Conservation (phyloP, 306 rosid species). For the Begonia fuchsioides region DNA sequence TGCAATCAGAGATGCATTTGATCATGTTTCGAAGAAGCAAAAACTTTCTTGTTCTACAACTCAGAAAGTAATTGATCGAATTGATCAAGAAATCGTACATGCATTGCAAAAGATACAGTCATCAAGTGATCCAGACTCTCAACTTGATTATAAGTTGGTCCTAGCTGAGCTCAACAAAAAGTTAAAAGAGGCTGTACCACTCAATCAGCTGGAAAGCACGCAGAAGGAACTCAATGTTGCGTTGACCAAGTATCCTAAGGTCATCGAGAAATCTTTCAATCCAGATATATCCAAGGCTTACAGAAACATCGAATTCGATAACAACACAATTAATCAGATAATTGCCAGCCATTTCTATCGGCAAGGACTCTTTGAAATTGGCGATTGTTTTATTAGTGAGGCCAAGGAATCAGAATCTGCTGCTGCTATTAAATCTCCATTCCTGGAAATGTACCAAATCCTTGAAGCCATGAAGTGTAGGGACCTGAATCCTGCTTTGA, state of each 20-base stretch:
- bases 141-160: constrained; percentile 24
- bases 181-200: constrained; percentile 42
- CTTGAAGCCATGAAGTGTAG: constrained; percentile 56
- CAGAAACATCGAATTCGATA: constrained; percentile 53
- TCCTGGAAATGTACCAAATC: constrained; percentile 65
- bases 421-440: constrained; percentile 41
- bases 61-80: constrained; percentile 39
- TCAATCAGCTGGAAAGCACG: constrained; percentile 45
- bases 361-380: constrained; percentile 69
- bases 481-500: constrained; percentile 70
- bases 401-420: constrained; percentile 50
- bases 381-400: constrained; percentile 52
- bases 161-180: constrained; percentile 45
- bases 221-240: constrained; percentile 77
- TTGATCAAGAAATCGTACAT: constrained; percentile 35
- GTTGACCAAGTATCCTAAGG: constrained; percentile 64
- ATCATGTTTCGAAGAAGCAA: constrained; percentile 51
- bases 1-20: constrained; percentile 53
- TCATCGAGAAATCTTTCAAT: constrained; percentile 62
- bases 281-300: constrained; percentile 88
- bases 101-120: constrained; percentile 47
- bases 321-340: constrained; percentile 46
- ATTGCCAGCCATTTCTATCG: constrained; percentile 74
- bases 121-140: constrained; percentile 17
- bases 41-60: constrained; percentile 58